A percentile compares a stretch with the other conserved stretches of the same genome.
These are phyloP conservation scores for Isoetes engelmannii DNA, from an alignment of 83 land plant genomes.

Conservation along the genomic window DNA sequence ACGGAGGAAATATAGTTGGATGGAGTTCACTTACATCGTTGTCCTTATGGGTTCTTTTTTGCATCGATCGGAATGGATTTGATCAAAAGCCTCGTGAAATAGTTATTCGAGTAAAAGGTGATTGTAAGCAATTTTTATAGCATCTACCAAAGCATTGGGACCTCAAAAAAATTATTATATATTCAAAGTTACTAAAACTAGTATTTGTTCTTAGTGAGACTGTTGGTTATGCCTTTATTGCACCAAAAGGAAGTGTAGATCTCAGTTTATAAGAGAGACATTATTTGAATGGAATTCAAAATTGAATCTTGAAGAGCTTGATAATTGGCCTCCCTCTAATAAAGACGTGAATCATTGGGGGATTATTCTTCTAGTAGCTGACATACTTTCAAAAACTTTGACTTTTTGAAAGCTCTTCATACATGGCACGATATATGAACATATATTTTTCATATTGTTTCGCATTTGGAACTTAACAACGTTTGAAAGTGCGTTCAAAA, in stretches of 20 bases:
- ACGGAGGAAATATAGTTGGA: conserved; percentile 4
- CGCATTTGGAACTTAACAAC: conserved; percentile 44
- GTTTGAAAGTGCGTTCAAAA: too few species aligned
- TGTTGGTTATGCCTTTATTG: conserved; percentile 51
- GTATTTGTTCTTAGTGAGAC: conserved; percentile 57
- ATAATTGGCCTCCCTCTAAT: conserved; percentile 85
- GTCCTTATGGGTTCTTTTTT: conserved; percentile 67
- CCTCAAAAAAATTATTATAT: conserved; percentile 28
- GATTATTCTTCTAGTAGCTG: conserved; percentile 60
- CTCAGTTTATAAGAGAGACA: conserved; percentile 65
- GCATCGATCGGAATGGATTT: conserved; percentile 34
- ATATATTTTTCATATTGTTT: conserved; percentile 60
- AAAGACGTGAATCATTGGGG: conserved; percentile 60
- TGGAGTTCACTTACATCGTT: conserved; percentile 49
- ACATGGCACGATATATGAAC: conserved; percentile 84
- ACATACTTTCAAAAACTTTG: conserved; percentile 50
- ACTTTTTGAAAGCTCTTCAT: conserved; percentile 69
- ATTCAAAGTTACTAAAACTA: conserved; percentile 46
- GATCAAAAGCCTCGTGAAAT: conserved; percentile 59
- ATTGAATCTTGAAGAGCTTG: conserved; percentile 48
- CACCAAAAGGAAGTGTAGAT: conserved; percentile 59
- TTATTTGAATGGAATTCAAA: conserved; percentile 48
- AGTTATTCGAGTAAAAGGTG: conserved; percentile 65
- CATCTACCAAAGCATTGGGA: conserved; percentile 49
- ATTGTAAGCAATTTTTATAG: conserved; percentile 43